Base-by-base conservation (phyloP, 345 rosid species). In the Psidium friedrichsthalianum region DNA sequence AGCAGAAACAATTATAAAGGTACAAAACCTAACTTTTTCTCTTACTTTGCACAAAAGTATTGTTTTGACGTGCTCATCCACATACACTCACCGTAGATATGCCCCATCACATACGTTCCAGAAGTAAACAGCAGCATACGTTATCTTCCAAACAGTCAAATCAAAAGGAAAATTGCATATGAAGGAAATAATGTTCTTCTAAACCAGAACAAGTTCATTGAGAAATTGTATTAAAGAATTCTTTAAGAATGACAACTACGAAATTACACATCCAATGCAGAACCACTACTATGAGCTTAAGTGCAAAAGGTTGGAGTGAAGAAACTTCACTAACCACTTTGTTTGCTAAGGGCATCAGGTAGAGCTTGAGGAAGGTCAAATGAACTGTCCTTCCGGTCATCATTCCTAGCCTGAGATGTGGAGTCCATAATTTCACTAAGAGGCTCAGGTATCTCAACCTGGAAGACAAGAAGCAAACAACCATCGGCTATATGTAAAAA, bases 401-500 rank as follows among this genome's bases (percentile, higher is more conserved):
- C 91, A 86, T 82, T 88, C 87, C 83, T 88, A 85, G 74, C 87
- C 87, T 69, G 91, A 80, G 91, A 80, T 44, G 85, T 74, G 52
- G 90, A 90, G 86, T 90, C 91, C 64, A 52, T 49, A 81, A 85
- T 64, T 55, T 90, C 89, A 61, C 90, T 84, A 76, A 96, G 93
- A 84, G 90, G 89, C 91, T 96, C 98, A 52, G 89, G 87, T 89
- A 92, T 94, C 90, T 93, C 96, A 87, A 94, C 95, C 98, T 96
- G 87, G 56, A 82, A 87, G 84, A 87, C 85, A 85, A 82, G 74
- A 69, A 86, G 61, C 51, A n/a, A 86, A 74, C 29, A 74, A 84
- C 86, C 85, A 49, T 51, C 80, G 36, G 80, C 47, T 36, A 69
- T 69, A 54, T 36, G 36, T 36, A 36, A 36, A 36, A 36, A 36